Evolutionary conservation across 129 eudicot genomes (phyloP).

Genomic region (Gnaphalium uliginosum): DNA sequence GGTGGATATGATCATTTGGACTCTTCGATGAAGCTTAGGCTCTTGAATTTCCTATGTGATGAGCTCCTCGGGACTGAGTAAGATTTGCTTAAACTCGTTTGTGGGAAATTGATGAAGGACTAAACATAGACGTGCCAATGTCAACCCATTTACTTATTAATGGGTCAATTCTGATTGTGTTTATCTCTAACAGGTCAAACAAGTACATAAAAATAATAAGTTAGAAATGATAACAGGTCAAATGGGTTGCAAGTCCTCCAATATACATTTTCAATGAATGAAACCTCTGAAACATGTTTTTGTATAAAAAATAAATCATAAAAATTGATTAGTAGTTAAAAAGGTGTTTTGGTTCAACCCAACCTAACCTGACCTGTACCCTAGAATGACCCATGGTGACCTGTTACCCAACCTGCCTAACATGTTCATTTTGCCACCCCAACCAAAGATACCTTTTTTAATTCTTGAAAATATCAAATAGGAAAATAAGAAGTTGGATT

Average conservation of each 20-base stretch:
- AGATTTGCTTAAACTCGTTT: constrained; percentile 17
- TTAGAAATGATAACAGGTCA: too few relatives aligned
- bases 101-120: background rate
- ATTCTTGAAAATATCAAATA: constrained; percentile 18
- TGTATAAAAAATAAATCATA: too few relatives aligned
- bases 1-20: constrained; percentile 50
- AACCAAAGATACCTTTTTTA: background rate
- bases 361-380: too few relatives aligned
- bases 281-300: too few relatives aligned
- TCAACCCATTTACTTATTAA: background rate
- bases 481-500: constrained; percentile 59
- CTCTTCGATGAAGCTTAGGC: constrained; percentile 63
- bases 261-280: too few relatives aligned
- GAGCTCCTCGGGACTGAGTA: constrained; percentile 68
- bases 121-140: background rate
- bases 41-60: constrained; percentile 62
- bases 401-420: background rate
- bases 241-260: too few relatives aligned
- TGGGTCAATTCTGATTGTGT: constrained; percentile 1
- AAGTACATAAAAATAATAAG: too few relatives aligned
- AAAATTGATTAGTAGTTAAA: background rate
- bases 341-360: background rate
- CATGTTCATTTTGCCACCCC: too few relatives aligned
- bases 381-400: background rate
- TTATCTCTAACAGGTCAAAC: background rate